These are phyloP conservation scores for Candida adriatica DNA, from an alignment of 805 yeast species.

Conservation along the genomic window DNA sequence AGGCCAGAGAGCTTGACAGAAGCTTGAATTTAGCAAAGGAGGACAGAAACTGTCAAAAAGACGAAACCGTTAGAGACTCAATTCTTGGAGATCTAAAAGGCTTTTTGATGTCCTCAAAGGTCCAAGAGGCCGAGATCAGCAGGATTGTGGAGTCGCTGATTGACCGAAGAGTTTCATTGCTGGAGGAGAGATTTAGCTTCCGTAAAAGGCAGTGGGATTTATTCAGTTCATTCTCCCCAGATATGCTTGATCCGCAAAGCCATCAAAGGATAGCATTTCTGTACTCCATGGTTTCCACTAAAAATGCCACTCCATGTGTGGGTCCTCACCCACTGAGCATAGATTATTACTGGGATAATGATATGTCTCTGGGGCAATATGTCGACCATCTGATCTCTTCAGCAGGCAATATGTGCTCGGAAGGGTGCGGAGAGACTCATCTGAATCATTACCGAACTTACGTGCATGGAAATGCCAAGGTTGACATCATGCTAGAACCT, in stretches of 20 bases:
- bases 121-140: constrained; percentile 21
- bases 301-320: constrained; percentile 83
- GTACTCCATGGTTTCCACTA: constrained; percentile 75
- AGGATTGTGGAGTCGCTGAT: constrained; percentile 27
- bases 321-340: constrained; percentile 85
- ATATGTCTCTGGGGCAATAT: constrained; percentile 82
- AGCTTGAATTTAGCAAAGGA: constrained; percentile 24
- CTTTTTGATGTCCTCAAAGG: constrained; percentile 5
- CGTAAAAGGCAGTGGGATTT: constrained; percentile 62
- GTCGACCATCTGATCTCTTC: constrained; percentile 72
- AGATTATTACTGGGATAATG: constrained; percentile 87
- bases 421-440: constrained; percentile 68
- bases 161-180: constrained; percentile 24
- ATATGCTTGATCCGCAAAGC: constrained; percentile 57
- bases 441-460: constrained; percentile 78
- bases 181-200: constrained; percentile 26
- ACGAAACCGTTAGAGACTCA: constrained; percentile 9
- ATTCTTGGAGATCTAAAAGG: constrained; percentile 11
- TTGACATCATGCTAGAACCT: constrained; percentile 69
- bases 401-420: constrained; percentile 63
- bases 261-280: constrained; percentile 78
- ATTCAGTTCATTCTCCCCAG: constrained; percentile 42
- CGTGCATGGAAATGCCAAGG: constrained; percentile 80
- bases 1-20: constrained; percentile 47
- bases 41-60: constrained; percentile 18